Conservation (phyloP, 164 flowering plant species). For the Saururus chinensis region DNA sequence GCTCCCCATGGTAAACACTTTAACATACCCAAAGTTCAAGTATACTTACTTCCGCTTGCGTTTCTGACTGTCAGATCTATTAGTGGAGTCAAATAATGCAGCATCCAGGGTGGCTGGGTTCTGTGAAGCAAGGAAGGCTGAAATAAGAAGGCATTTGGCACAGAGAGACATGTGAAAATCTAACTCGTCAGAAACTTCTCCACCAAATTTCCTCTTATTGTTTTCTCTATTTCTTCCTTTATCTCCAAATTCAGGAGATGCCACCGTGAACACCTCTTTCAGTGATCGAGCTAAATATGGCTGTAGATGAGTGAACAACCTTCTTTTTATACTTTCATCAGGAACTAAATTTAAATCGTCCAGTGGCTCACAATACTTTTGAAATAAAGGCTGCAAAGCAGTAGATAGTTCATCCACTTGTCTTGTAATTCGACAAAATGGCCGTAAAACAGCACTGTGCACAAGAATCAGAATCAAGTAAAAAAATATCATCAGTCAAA, state of each 20-base stretch:
- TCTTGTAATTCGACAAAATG: slow-evolving; percentile 69
- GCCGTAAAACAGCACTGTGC: slow-evolving; percentile 58
- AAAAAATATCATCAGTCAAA: no score
- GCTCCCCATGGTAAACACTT: no score
- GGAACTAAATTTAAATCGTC: slow-evolving; percentile 35
- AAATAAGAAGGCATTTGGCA: slow-evolving; percentile 92
- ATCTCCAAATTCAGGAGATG: slow-evolving; percentile 21
- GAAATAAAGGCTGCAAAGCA: slow-evolving; percentile 47
- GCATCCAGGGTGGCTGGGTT: slow-evolving; percentile 99
- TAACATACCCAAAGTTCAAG: no score
- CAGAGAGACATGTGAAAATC: slow-evolving; percentile 81
- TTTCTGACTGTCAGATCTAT: slow-evolving; percentile 60
- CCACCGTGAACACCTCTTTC: slow-evolving; percentile 55
- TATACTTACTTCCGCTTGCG: slow-evolving; percentile 67
- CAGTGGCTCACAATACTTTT: slow-evolving; percentile 65
- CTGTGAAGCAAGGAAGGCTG: slow-evolving; percentile 96
- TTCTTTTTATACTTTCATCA: slow-evolving; percentile 63
- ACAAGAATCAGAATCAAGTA: slow-evolving; percentile 18
- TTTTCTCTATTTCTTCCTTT: slow-evolving; percentile 24
- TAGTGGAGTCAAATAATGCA: slow-evolving; percentile 82
- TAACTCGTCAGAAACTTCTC: slow-evolving; percentile 30
- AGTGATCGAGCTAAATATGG: slow-evolving; percentile 47
- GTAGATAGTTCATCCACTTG: slow-evolving; percentile 59
- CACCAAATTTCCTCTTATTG: slow-evolving; percentile 16
- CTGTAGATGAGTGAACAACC: slow-evolving; percentile 47